Conservation (phyloP, 78 protist species). For the Ministeria vibrans region DNA sequence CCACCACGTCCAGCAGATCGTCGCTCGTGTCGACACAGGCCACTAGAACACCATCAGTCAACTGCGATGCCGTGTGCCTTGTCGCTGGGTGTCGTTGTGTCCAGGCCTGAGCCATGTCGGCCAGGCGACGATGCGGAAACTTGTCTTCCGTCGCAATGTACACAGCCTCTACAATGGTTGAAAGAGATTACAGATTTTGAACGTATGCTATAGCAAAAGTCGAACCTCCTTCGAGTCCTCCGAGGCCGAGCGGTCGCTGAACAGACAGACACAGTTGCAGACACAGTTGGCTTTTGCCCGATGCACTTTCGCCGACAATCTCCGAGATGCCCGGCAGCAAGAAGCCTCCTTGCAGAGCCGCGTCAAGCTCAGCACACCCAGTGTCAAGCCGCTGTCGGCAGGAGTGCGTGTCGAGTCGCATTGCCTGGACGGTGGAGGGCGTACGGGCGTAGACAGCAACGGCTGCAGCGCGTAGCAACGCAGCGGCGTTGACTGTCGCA, state of each 20-base stretch:
- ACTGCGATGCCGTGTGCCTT: too few species aligned
- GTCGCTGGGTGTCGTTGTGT: not conserved
- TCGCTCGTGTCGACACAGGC: too few species aligned
- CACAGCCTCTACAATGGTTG: not conserved
- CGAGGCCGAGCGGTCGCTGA: slow-evolving; percentile 18
- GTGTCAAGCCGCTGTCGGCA: not conserved
- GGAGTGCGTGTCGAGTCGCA: too few species aligned
- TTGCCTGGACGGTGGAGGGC: too few species aligned
- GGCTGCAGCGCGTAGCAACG: too few species aligned
- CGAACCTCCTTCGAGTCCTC: slow-evolving; percentile 32
- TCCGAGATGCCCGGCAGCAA: slow-evolving; percentile 9
- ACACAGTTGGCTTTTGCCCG: slow-evolving; percentile 35
- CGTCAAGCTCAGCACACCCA: not conserved
- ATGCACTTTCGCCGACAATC: slow-evolving; percentile 19
- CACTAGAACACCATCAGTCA: too few species aligned
- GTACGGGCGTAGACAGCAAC: too few species aligned
- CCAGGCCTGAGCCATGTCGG: not conserved
- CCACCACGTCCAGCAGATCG: not conserved
- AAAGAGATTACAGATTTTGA: not conserved
- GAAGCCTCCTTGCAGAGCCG: slow-evolving; percentile 9
- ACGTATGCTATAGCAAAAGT: not conserved
- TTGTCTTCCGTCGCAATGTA: not conserved
- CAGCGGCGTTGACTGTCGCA: too few species aligned
- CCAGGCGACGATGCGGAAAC: not conserved
- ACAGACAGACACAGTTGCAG: slow-evolving; percentile 12